phyloP scores from a whole-genome alignment of 345 rosid genomes.

The Turnera subulata region DNA sequence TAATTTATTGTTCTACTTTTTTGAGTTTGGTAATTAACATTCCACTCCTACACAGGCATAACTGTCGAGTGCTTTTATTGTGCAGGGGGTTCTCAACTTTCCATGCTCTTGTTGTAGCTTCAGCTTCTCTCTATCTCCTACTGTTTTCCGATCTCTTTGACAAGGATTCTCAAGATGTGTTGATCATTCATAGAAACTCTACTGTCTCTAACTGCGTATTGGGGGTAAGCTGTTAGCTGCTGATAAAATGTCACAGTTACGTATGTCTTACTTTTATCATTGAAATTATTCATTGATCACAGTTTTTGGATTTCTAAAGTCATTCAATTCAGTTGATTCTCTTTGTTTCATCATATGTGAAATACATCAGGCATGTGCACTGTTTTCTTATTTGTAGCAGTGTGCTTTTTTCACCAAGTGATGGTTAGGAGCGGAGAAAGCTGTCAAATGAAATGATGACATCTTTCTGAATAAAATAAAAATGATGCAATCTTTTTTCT shows the following conservation, averaged over 20 bases:
- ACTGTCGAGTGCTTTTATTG: slow-evolving; percentile 10
- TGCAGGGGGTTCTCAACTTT: slow-evolving; percentile 85
- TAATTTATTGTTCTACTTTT: background rate
- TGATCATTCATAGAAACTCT: slow-evolving; percentile 51
- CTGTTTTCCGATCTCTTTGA: slow-evolving; percentile 54
- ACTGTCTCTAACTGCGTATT: slow-evolving; percentile 44
- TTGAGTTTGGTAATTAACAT: background rate
- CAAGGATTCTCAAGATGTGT: slow-evolving; percentile 46
- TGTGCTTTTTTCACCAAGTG: too few species aligned
- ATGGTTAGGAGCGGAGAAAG: too few species aligned
- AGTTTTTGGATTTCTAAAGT: background rate
- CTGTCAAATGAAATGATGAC: too few species aligned
- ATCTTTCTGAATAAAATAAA: too few species aligned
- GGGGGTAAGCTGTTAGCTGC: slow-evolving; percentile 64
- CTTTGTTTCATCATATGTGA: background rate
- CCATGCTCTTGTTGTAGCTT: slow-evolving; percentile 63
- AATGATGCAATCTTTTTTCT: too few species aligned
- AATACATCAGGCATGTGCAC: too few species aligned
- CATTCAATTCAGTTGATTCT: background rate
- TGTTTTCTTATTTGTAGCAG: too few species aligned
- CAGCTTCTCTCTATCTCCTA: slow-evolving; percentile 60
- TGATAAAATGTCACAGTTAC: background rate
- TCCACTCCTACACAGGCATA: background rate
- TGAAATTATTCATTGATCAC: background rate
- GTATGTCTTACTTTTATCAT: background rate